Evolutionary conservation across 2,329 filamentous ascomycete species (phyloP).

Genomic region (Arthrinium puccinioides): DNA sequence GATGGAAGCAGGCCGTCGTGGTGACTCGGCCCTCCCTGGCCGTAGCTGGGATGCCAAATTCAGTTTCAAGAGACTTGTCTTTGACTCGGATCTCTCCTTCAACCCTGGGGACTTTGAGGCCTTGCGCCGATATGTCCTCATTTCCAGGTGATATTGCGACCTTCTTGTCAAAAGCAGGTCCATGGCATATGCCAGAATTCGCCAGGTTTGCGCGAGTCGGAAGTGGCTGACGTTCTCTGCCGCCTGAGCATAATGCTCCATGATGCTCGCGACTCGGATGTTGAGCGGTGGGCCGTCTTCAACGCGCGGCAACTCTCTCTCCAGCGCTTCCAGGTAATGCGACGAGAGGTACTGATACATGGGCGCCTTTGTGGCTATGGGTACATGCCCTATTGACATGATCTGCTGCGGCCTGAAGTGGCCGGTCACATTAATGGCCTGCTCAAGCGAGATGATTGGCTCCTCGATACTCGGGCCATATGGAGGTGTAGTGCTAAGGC

Average conservation of each 20-base stretch:
- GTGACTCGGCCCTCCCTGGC: slow-evolving; percentile 14
- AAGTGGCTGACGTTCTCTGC: slow-evolving; percentile 50
- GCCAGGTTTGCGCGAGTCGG: slow-evolving; percentile 58
- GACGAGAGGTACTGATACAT: slow-evolving; percentile 50
- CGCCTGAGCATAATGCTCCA: slow-evolving; percentile 50
- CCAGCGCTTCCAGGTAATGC: slow-evolving; percentile 48
- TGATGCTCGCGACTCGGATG: slow-evolving; percentile 39
- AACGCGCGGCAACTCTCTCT: slow-evolving; percentile 36
- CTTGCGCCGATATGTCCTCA: slow-evolving; percentile 30
- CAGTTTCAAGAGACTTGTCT: slow-evolving; percentile 7
- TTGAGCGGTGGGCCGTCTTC: slow-evolving; percentile 30
- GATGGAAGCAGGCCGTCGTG: slow-evolving; percentile 17
- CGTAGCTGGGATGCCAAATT: slow-evolving; percentile 12
- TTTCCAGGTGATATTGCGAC: slow-evolving; percentile 49
- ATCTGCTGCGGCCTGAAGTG: slow-evolving; percentile 52
- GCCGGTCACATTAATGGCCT: slow-evolving; percentile 50
- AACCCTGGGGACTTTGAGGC: slow-evolving; percentile 6
- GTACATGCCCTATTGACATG: slow-evolving; percentile 54
- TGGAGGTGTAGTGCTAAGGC: slow-evolving; percentile 49
- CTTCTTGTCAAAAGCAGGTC: slow-evolving; percentile 45
- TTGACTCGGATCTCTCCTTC: slow-evolving; percentile 8
- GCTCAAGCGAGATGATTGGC: slow-evolving; percentile 44
- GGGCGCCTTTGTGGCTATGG: slow-evolving; percentile 40
- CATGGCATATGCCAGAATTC: slow-evolving; percentile 50
- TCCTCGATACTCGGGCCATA: slow-evolving; percentile 32